A percentile compares a stretch with the other conserved stretches of the same genome.
Conservation (phyloP, 768 basidiomycete genomes). For the Lactarius evosmus region DNA sequence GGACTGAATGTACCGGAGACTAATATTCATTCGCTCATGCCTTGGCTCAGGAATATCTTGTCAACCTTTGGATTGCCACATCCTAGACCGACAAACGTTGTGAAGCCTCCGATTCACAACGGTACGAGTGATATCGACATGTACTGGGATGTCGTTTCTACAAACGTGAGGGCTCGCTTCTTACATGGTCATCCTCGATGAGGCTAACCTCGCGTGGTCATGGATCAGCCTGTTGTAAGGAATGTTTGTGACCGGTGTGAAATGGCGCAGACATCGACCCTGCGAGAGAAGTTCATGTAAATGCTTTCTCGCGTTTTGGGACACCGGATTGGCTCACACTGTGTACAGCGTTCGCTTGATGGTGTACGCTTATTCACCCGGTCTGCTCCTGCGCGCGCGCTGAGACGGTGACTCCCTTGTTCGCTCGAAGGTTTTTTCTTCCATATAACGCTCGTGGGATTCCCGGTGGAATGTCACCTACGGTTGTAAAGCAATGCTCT, state of each 20-base stretch:
- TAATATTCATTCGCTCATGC: neutral
- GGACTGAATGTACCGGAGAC: neutral
- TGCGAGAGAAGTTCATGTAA: slow-evolving; percentile 17
- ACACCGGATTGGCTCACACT: slow-evolving; percentile 3
- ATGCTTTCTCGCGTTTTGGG: neutral
- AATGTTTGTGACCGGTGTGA: neutral
- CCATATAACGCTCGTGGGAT: slow-evolving; percentile 1
- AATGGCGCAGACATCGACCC: neutral
- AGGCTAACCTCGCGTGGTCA: neutral
- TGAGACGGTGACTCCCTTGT: neutral
- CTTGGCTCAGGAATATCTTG: slow-evolving; percentile 14
- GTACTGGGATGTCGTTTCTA: slow-evolving; percentile 13
- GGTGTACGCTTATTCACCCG: slow-evolving; percentile 16
- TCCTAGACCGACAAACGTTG: slow-evolving; percentile 14
- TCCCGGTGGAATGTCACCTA: neutral
- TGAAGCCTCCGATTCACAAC: neutral
- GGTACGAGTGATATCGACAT: slow-evolving; percentile 10
- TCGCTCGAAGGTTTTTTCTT: slow-evolving; percentile 15
- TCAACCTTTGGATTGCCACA: slow-evolving; percentile 10
- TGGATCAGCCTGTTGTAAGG: neutral
- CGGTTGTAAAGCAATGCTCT: neutral
- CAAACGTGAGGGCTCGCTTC: neutral
- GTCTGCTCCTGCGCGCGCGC: neutral
- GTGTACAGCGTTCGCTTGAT: slow-evolving; percentile 1
- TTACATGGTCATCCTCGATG: neutral